Conservation (phyloP, 345 rosid genomes). For the Eucalyptus tenuipes region DNA sequence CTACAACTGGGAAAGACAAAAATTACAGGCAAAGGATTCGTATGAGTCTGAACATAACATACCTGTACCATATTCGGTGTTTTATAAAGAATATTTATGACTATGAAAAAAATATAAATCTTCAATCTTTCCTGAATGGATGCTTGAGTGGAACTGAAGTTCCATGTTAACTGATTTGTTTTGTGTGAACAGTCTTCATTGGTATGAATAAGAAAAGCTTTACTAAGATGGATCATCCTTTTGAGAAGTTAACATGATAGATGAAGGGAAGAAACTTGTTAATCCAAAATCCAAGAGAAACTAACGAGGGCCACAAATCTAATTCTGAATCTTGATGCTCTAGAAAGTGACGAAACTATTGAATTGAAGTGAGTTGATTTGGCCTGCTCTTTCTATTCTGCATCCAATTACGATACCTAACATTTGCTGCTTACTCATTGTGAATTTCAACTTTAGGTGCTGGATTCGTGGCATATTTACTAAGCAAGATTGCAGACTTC, state of each 20-base stretch:
- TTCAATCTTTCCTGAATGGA: not conserved
- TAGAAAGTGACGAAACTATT: not conserved
- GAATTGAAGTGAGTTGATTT: not conserved
- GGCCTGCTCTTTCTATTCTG: not conserved
- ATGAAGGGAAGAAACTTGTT: not conserved
- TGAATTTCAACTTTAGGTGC: conserved; percentile 2
- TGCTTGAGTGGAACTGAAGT: not conserved
- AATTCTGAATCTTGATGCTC: not conserved
- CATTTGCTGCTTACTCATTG: not conserved
- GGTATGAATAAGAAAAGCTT: not conserved
- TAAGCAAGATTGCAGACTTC: not conserved
- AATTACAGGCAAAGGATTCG: not conserved
- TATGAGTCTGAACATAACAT: not conserved
- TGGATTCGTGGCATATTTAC: conserved; percentile 21
- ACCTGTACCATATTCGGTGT: not conserved
- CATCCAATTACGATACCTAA: not conserved
- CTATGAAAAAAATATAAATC: not conserved
- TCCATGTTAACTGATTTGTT: not conserved
- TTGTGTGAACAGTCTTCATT: not conserved
- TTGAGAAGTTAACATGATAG: not conserved
- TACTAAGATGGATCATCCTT: not conserved
- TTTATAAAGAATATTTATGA: not conserved
- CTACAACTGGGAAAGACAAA: not conserved
- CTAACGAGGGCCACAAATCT: not conserved
- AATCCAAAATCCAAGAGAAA: not conserved